A percentile compares a stretch with the other conserved stretches of the same genome.
These are phyloP conservation scores for Termitomyces heimii DNA, from an alignment of 768 basidiomycete genomes.

Conservation along the genomic window DNA sequence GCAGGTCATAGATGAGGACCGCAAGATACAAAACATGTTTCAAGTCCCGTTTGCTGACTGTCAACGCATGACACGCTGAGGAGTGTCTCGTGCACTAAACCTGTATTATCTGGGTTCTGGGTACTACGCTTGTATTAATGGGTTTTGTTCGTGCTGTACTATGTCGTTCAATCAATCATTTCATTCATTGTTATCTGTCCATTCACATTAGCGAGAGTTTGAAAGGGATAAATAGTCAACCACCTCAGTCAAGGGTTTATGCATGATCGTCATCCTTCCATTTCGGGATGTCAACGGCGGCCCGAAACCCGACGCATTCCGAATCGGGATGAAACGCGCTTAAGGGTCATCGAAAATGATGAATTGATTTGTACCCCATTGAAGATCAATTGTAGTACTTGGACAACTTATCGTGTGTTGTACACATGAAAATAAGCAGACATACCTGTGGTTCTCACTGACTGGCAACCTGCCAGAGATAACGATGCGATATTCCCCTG, in stretches of 20 bases:
- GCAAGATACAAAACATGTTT: conserved; percentile 42
- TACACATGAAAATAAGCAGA: not conserved
- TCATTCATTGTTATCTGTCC: not conserved
- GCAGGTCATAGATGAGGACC: conserved; percentile 35
- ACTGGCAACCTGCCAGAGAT: not conserved
- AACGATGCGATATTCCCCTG: too few relatives aligned
- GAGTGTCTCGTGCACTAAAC: not conserved
- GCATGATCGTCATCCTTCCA: not conserved
- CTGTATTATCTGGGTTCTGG: conserved; percentile 1
- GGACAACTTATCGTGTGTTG: not conserved
- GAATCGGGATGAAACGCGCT: not conserved
- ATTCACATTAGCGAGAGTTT: not conserved
- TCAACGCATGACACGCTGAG: conserved; percentile 29
- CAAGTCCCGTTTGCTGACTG: conserved; percentile 37
- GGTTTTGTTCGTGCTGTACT: conserved; percentile 6
- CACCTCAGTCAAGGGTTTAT: not conserved
- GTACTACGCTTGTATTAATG: conserved; percentile 9
- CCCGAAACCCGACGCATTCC: not conserved
- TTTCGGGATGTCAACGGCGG: not conserved
- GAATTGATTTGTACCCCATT: not conserved
- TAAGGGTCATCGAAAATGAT: not conserved
- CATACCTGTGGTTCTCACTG: not conserved
- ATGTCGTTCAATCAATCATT: not conserved
- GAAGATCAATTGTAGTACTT: not conserved
- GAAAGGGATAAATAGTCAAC: not conserved